Percentiles rank a stretch among this genome's conserved stretches.
Evolutionary conservation across 257 asterid species (phyloP).

Genomic region (Ligustrum vulgare): DNA sequence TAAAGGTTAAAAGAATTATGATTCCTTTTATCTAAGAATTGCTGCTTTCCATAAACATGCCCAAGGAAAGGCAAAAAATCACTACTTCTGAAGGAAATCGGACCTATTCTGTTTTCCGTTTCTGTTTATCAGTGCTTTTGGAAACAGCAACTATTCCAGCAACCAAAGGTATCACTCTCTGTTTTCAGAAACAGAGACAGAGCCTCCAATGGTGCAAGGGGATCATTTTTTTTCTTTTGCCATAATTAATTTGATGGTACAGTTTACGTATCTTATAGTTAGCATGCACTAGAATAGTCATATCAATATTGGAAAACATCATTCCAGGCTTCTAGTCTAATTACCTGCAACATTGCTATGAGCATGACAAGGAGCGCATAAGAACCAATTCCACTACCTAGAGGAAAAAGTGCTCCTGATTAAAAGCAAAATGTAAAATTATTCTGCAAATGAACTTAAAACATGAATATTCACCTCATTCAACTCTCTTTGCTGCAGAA

Average conservation of each 20-base stretch:
- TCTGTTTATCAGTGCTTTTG: background rate
- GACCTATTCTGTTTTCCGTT: background rate
- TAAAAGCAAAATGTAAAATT: conserved; percentile 20
- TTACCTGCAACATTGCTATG: conserved; percentile 90
- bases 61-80: background rate
- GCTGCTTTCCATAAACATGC: background rate
- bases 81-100: background rate
- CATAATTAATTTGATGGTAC: background rate
- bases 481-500: conserved; percentile 92
- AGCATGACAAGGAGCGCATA: conserved; percentile 97
- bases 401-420: conserved; percentile 21
- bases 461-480: conserved; percentile 61
- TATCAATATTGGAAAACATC: background rate
- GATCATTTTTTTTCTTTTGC: background rate
- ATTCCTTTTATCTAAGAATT: background rate
- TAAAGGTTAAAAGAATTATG: background rate
- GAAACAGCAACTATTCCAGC: background rate
- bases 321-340: conserved; percentile 11
- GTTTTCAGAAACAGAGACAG: conserved; percentile 3
- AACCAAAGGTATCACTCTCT: background rate
- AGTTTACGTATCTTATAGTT: background rate
- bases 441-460: conserved; percentile 9
- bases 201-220: background rate
- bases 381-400: conserved; percentile 99
- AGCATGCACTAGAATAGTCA: background rate